Conservation (phyloP, 192 early-diverging fungal species). For the Umbelopsis isabellina region DNA sequence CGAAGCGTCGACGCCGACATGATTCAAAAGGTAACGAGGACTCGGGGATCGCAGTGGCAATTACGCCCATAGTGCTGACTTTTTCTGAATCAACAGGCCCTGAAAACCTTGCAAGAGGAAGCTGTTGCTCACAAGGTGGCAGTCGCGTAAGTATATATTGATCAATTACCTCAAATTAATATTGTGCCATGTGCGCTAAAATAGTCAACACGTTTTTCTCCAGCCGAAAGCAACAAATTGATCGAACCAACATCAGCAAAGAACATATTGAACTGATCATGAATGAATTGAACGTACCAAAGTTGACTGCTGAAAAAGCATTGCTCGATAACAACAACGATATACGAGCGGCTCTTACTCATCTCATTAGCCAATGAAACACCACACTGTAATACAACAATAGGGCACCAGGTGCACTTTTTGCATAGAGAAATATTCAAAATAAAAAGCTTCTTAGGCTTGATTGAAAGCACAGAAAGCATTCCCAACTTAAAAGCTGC, state of each 20-base stretch:
- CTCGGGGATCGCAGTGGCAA: too few species aligned
- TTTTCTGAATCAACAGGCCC: not conserved
- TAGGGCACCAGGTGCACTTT: too few species aligned
- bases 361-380: slow-evolving; percentile 10
- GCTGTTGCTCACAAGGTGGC: slow-evolving; percentile 8
- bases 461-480: too few species aligned
- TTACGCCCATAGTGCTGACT: not conserved
- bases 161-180: not conserved
- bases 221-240: slow-evolving; percentile 18
- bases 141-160: not conserved
- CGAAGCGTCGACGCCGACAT: slow-evolving; percentile 6
- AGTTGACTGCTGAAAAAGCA: slow-evolving; percentile 3
- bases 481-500: too few species aligned
- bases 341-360: slow-evolving; percentile 16
- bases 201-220: not conserved
- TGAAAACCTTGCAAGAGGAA: slow-evolving; percentile 8
- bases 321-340: slow-evolving; percentile 14
- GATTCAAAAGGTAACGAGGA: not conserved
- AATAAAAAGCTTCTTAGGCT: not conserved
- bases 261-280: slow-evolving; percentile 5
- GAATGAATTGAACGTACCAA: slow-evolving; percentile 9
- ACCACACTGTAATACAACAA: not conserved
- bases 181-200: not conserved
- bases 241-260: slow-evolving; percentile 8
- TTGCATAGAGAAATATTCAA: not conserved